phyloP scores from a whole-genome alignment of 2,329 filamentous ascomycete genomes.

The Emergomyces pasteurianus region DNA sequence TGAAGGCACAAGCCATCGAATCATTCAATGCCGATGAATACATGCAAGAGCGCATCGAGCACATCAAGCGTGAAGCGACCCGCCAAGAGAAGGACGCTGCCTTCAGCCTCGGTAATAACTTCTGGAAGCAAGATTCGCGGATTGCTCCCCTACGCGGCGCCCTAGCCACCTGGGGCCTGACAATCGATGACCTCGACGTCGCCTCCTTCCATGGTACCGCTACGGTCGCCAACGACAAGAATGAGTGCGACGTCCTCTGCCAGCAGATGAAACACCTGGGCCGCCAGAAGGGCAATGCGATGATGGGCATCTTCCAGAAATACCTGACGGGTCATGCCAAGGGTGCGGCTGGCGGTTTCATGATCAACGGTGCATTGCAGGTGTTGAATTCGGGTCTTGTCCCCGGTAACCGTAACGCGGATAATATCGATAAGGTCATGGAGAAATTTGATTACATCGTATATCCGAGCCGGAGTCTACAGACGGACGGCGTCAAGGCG shows the following conservation, averaged over 20 bases:
- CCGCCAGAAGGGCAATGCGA: constrained; percentile 88
- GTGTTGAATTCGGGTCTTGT: constrained; percentile 89
- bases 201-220: constrained; percentile 99
- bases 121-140: constrained; percentile 91
- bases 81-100: constrained; percentile 90
- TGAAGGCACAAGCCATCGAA: constrained; percentile 63
- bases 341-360: constrained; percentile 98
- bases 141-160: constrained; percentile 94
- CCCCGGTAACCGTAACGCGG: constrained; percentile 92
- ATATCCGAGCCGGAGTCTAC: constrained; percentile 87
- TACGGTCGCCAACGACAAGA: constrained; percentile 98
- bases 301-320: constrained; percentile 98
- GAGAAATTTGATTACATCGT: constrained; percentile 97
- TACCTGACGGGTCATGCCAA: constrained; percentile 98
- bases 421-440: constrained; percentile 93
- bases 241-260: constrained; percentile 95
- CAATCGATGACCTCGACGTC: constrained; percentile 86
- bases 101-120: constrained; percentile 89
- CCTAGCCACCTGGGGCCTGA: constrained; percentile 94
- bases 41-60: constrained; percentile 66
- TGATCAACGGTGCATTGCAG: constrained; percentile 97
- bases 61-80: constrained; percentile 77
- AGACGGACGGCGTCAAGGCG: constrained; percentile 96
- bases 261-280: constrained; percentile 92
- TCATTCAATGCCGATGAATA: constrained; percentile 75